Base-by-base conservation (phyloP, 306 rosid genomes). In the Datisca glomerata region DNA sequence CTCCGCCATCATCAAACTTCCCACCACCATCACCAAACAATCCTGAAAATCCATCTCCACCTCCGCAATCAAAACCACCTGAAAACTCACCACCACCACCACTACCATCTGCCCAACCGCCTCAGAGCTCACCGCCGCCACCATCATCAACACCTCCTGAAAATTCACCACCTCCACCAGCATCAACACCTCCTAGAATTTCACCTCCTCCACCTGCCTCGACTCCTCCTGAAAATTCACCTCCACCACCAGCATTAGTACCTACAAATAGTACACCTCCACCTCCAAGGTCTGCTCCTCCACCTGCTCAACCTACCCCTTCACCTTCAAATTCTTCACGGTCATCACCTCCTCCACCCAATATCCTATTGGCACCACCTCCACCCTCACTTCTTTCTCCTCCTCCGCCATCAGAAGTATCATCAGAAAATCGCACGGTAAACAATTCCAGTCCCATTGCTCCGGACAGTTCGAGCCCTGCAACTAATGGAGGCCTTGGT, bases 301-400 rank as follows among this genome's bases (percentile, higher is more conserved):
- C 73, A 13, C 65, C 93, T 12, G 42, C 24, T 51, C 52, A 56
- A 25, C 72, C 68, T n/a, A 37, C 22, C 21, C 61, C 78, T 18
- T 31, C 57, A 18, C 61, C 72, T 47, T 29, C 59, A 45, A 75
- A 56, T 61, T 63, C 78, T 12, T 61, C 86, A 16, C 68, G 38
- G 24, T 25, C 64, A 39, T 41, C 68, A 3, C 64, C 71, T 39
- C 65, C 75, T 8, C 48, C 76, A 54, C 64, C 78, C 12, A 1
- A 21, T 3, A 48, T 16, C 18, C 60, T 8, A 12, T 45, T 37
- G 59, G 10, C 64, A 6, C 80, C 83, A 3, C 80, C 78, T 15
- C 67, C 79, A 1, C 59, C 63, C 2, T 41, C 63, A 8, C 55
- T 1, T 29, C 19, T 20, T 57, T 49, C 74, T 25, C 49, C 68